Base-by-base conservation (phyloP, 495 filamentous ascomycete genomes). In the Rhizodiscina lignyota region DNA sequence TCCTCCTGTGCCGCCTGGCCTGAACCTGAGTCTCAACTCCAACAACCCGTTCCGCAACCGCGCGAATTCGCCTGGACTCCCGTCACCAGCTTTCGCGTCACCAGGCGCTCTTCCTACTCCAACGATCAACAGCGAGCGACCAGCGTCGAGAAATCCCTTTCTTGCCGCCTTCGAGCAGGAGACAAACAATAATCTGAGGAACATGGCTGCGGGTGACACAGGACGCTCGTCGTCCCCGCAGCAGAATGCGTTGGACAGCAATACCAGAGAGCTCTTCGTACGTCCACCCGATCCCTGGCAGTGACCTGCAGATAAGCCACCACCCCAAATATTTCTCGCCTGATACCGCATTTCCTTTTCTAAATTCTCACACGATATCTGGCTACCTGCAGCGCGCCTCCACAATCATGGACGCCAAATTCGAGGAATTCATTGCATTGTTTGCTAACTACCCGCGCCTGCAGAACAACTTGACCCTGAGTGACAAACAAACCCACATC, bases 11-110 rank as follows among this genome's bases (percentile, higher is more conserved):
- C 6, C 30, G 10, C 44, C 50, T 28, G 41, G 40, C 32, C 44
- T 54, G 30, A 38, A 39, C 5, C 40, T 56, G 38, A 49, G 54
- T 23, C 45, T 62, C 19, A 38, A 74, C 40, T 96, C 89, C 43
- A 96, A 96, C 66, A 97, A 97, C 50, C 89, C 89, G n/a, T 97
- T 97, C 55, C 78, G 89, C 63, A 92, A 92, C 56, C 80, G 41
- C 45, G 76, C 81, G 30, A 60, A 69, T 5, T 89, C 86, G 38
- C 85, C 83, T 21, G 41, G 42, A n/a, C 22, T 41, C 30, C 37
- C 46, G 13, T 46, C 53, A 22, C 47, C 43, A 26, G 34, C 54
- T 39, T 34, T 61, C 48, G 32, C 66, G 53, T 47, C 59, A 51
- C 49, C 64, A 8, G 24, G 13, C 13, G 13, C 8, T 13, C 30